Evolutionary conservation across 2,329 filamentous ascomycete genomes (phyloP), one percentile per base, ranked within the genome.

Genomic region (Fusarium anthophilum): DNA sequence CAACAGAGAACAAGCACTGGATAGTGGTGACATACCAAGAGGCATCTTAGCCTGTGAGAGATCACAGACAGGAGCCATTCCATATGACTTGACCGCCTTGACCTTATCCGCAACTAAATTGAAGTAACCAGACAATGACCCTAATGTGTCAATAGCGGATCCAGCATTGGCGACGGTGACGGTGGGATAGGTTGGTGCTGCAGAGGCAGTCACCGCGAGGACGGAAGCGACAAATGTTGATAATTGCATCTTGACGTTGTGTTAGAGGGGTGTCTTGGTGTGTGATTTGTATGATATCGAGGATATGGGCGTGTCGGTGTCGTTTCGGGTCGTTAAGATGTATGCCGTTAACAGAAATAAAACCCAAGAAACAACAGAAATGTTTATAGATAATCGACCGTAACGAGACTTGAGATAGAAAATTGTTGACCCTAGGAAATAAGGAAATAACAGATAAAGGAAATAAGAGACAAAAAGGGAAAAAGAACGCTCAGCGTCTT

Each of bases 51-150:
- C 88, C 38, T 83, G 84, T 61, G 86, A 86, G 20, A 91, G 76
- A 77, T 91, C 87, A 76, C 90, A 92, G 35, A 82, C 76, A 2
- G 88, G 86, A 17, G 84, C 81, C 12, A 70, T 62, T 6, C 81
- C 72, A 69, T 85, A 83, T 18, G 79, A 69, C 77, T 84, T 87
- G 61, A 84, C 84, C 35, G 83, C 81, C 76, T 88, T 84, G 50
- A 90, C 85, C 80, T 90, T 91, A 62, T 81, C 70, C 35, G 89
- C 89, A 69, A 92, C 80, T 75, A 89, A 81, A 79, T 89, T 88
- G 83, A 92, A 92, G 83, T 91, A 92, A 45, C 86, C 84, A 35
- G 89, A 88, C 58, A 91, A 79, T n/a, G 85, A 81, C 20, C 85
- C 82, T 64, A 87, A 76, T 26, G 83, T 83, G 48, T 82, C 82